Evolutionary conservation across 257 asterid genomes (phyloP).

Genomic region (Solanum sitiens): DNA sequence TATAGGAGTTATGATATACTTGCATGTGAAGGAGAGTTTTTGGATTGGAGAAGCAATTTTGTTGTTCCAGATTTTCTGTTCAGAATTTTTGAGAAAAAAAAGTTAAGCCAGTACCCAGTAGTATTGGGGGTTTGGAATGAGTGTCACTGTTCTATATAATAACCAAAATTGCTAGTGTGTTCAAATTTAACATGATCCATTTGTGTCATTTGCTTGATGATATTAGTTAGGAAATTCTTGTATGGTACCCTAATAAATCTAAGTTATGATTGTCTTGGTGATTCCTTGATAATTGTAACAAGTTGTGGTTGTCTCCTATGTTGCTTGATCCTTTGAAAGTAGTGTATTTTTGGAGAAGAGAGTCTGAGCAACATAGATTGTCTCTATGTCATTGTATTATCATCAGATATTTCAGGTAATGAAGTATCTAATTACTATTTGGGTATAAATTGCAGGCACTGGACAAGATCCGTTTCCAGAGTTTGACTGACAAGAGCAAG

Average conservation of each 20-base stretch:
- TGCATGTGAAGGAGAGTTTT: neutral
- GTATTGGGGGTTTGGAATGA: neutral
- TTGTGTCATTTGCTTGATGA: neutral
- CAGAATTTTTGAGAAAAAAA: neutral
- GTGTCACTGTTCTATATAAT: neutral
- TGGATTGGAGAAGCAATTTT: neutral
- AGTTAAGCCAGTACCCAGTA: neutral
- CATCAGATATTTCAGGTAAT: neutral
- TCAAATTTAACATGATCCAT: neutral
- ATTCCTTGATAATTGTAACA: neutral
- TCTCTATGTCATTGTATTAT: neutral
- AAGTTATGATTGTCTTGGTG: neutral
- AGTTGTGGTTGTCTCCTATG: neutral
- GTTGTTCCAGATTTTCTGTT: neutral
- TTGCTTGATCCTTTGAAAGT: neutral
- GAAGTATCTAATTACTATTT: neutral
- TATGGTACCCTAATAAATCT: neutral
- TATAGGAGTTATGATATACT: neutral
- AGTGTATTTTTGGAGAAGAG: neutral
- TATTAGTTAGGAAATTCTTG: neutral
- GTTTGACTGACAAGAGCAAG: slow-evolving; percentile 61
- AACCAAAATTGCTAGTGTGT: neutral
- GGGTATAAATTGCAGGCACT: slow-evolving; percentile 20
- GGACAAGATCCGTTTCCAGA: slow-evolving; percentile 56
- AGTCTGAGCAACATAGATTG: neutral